Conservation (phyloP, 2,329 filamentous ascomycete species). For the Phyllosticta citrichinensis region DNA sequence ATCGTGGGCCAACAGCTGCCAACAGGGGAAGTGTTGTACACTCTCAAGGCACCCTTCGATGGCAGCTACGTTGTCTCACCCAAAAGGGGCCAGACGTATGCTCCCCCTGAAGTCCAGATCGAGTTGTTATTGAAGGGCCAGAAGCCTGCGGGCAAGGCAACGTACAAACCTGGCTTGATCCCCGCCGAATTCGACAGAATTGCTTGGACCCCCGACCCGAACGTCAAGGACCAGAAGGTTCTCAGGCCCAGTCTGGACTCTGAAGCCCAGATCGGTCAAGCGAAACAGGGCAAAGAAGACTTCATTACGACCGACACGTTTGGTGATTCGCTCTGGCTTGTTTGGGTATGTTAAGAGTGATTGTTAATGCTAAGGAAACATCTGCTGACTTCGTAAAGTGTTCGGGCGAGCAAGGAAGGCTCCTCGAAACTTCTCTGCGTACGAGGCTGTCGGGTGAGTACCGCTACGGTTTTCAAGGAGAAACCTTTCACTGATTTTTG, state of each 20-base stretch:
- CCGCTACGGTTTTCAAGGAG: no score
- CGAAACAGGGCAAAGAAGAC: not conserved
- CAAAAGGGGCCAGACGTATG: not conserved
- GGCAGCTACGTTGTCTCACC: not conserved
- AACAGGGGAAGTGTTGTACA: not conserved
- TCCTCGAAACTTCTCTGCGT: not conserved
- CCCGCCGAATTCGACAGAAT: not conserved
- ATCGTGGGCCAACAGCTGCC: not conserved
- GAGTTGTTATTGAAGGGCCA: not conserved
- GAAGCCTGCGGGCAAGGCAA: not conserved
- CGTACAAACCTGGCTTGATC: not conserved
- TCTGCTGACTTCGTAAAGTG: not conserved
- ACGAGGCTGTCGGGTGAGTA: not conserved
- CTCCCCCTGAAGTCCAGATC: not conserved
- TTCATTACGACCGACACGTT: not conserved
- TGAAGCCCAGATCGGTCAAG: not conserved
- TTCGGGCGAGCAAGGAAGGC: not conserved
- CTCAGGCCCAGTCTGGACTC: not conserved
- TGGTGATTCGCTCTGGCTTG: not conserved
- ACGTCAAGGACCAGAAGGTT: not conserved
- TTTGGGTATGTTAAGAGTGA: not conserved
- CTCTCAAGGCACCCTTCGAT: not conserved
- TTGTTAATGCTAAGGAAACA: not conserved
- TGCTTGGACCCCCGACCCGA: not conserved
- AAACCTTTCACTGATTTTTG: no score